Evolutionary conservation across 2,329 filamentous ascomycete species (phyloP).

Genomic region (Aspergillus fumigatiaffinis): DNA sequence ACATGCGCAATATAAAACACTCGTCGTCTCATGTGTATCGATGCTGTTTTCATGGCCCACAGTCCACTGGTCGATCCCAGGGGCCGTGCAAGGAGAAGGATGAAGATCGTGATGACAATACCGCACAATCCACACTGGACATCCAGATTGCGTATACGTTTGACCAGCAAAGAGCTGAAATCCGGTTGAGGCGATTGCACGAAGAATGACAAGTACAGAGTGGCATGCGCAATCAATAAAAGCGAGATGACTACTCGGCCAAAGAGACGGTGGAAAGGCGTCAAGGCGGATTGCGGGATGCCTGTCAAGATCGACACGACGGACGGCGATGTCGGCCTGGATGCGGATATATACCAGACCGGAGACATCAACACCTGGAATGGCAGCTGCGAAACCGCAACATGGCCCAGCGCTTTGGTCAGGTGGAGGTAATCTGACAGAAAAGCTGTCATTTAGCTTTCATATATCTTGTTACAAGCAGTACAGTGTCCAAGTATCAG

Average conservation of each 20-base stretch:
- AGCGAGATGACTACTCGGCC: conserved; percentile 51
- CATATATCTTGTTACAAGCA: not conserved
- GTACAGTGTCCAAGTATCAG: not conserved
- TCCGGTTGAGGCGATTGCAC: conserved; percentile 40
- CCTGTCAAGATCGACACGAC: conserved; percentile 51
- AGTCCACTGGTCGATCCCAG: conserved; percentile 26
- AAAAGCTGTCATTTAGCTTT: not conserved
- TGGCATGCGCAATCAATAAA: conserved; percentile 50
- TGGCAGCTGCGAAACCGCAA: conserved; percentile 58
- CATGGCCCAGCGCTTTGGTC: conserved; percentile 58
- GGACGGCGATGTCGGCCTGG: conserved; percentile 45
- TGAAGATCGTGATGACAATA: conserved; percentile 44
- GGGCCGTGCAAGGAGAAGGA: conserved; percentile 47
- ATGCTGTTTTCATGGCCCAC: conserved; percentile 10
- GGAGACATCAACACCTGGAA: conserved; percentile 55
- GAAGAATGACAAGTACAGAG: conserved; percentile 58
- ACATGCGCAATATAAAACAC: conserved; percentile 57
- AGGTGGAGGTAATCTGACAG: conserved; percentile 59
- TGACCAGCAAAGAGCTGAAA: conserved; percentile 42
- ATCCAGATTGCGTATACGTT: conserved; percentile 54
- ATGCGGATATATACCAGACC: conserved; percentile 35
- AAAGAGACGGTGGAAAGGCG: conserved; percentile 55
- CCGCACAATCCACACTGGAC: conserved; percentile 54
- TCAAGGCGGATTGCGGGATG: conserved; percentile 53
- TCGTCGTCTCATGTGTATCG: conserved; percentile 32